Base-by-base conservation (phyloP, 768 basidiomycete genomes). In the Kwoniella europaea region DNA sequence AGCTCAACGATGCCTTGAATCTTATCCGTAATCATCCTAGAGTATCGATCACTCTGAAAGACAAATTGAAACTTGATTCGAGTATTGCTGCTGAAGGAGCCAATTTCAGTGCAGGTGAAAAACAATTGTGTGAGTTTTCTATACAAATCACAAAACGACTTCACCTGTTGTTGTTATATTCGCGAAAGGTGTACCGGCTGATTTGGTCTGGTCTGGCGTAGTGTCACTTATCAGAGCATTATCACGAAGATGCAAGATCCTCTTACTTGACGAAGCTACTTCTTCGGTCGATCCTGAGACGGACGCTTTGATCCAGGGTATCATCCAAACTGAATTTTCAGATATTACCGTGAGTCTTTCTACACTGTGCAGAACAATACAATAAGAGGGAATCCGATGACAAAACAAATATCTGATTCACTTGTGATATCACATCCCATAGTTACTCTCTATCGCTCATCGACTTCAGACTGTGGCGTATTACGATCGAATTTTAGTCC, bases 51-150 rank as follows among this genome's bases (percentile, higher is more conserved):
- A 88, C 15, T 76, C 78, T 50, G 85, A 86, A 7, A 87, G 69
- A 74, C n/a, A 92, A 92, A 78, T 91, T 91, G 82, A 88, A 88
- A 69, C 83, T 91, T 43, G 88, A 89, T 74, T 85, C 88, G 0
- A 79, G 83, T 1, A 89, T 91, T 6, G 86, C 88, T 9, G 88
- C 90, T 74, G 90, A 91, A 82, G 90, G 90, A 1, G 86, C 86
- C 1, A 91, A 90, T 75, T 90, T 87, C 77, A 88, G 88, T 69
- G 88, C 88, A 2, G 90, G 90, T n/a, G 90, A 91, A 81, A 88
- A 88, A 69, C 89, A 91, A 73, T 84, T 90, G 1, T 67, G 81
- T 79, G 68, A 75, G 79, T 22, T 62, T 44, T 13, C n/a, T 12
- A 46, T 9, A 44, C n/a, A 18, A 20, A 60, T 5, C 35, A 35